These are phyloP conservation scores for Alternaria sp. DNA, from an alignment of 2,329 filamentous ascomycete genomes.

Conservation along the genomic window DNA sequence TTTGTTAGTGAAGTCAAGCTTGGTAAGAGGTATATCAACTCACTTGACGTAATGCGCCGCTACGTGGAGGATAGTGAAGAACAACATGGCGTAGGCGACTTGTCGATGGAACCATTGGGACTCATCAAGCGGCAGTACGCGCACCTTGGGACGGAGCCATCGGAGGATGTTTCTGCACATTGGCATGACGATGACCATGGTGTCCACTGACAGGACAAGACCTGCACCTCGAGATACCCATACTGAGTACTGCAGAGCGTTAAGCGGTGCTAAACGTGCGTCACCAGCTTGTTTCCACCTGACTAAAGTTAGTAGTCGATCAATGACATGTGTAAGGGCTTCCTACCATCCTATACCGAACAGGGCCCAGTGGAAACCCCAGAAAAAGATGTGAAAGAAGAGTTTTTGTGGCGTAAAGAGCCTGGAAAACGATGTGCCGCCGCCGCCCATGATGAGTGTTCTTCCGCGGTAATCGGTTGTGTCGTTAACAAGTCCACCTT, in stretches of 20 bases:
- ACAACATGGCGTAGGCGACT: conserved; percentile 83
- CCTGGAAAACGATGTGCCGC: conserved; percentile 17
- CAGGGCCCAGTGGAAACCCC: conserved; percentile 76
- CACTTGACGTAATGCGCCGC: conserved; percentile 92
- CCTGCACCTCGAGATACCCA: conserved; percentile 97
- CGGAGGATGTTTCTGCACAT: conserved; percentile 93
- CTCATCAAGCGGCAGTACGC: conserved; percentile 92
- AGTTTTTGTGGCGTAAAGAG: conserved; percentile 72
- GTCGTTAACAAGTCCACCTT: conserved; percentile 6
- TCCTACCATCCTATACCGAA: conserved; percentile 86
- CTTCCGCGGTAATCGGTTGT: neutral
- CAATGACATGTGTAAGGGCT: conserved; percentile 21
- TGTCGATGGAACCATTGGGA: conserved; percentile 97
- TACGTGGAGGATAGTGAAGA: conserved; percentile 82
- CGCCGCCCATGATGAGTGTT: conserved; percentile 19
- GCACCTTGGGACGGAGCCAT: conserved; percentile 82
- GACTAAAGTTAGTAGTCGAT: conserved; percentile 7
- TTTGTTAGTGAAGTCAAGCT: conserved; percentile 15
- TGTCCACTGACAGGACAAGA: conserved; percentile 82
- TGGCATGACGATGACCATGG: conserved; percentile 85
- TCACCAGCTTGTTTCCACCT: conserved; percentile 83
- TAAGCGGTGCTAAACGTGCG: conserved; percentile 73
- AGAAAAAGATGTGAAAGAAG: conserved; percentile 81
- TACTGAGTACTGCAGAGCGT: conserved; percentile 83
- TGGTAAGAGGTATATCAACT: conserved; percentile 36